Base-by-base conservation (phyloP, 495 filamentous ascomycete genomes). In the Penicillium coprophilum region DNA sequence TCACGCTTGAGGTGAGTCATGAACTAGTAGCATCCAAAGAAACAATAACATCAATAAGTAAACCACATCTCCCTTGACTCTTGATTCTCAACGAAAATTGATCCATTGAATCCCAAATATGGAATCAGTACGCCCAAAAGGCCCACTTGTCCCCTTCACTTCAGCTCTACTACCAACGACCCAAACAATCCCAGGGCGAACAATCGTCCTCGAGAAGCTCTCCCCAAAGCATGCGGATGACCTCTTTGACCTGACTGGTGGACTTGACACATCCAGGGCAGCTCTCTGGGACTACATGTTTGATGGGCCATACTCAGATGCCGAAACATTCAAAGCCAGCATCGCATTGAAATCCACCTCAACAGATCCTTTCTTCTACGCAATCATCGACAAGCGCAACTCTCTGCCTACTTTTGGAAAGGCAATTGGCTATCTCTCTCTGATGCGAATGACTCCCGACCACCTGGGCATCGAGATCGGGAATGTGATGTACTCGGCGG, bases 391-490 rank as follows among this genome's bases (percentile, higher is more conserved):
- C 28, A 65, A 63, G 43, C 57, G 59, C 39, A 36, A 51, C 9
- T 8, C 27, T 21, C 20, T 40, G 9, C 43, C 61, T 1, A 51
- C 58, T 15, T 41, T n/a, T 4, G 55, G 49, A 2, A 63, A 68
- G 13, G 57, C 70, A 13, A 59, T 82, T 6, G 80, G 79, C 17
- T 72, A 74, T 28, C 64, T 77, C 13, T 63, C 70, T 15, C 68
- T 81, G 36, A 58, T 83, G 62, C 62, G 67, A 13, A 80, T 82
- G 55, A 66, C 65, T 0, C 65, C 71, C 0, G 51, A 59, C 0
- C 67, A 83, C 27, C 67, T 70, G 17, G 50, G 55, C 17, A 55
- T 81, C 11, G 82, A 85, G 49, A 77, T 83, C 48, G 81, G 82
- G 19, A 57, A 72, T 54, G 66, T 85, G 21, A 47, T 83, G 40